Evolutionary conservation across 768 basidiomycete genomes (phyloP), one percentile per base, ranked within the genome.

Genomic region (Mycena indigotica): DNA sequence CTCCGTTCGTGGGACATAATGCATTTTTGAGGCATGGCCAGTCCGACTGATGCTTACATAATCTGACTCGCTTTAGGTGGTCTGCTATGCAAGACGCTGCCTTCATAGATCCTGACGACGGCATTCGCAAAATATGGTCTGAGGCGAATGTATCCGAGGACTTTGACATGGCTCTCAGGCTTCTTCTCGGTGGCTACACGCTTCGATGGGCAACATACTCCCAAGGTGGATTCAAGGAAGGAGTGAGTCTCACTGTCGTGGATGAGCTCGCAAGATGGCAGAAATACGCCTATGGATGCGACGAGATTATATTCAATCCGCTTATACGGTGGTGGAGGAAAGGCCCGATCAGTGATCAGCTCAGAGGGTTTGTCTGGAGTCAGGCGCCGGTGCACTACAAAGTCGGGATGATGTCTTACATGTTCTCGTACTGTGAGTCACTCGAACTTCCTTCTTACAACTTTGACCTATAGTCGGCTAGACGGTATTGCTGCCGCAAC

Each of bases 241-340:
- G 93, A 54, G 93, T 95, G 21, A 87, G 85, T 4, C 74, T 95
- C 48, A 93, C 92, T 0, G 83, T 87, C 55, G 91, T 92, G 25
- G 93, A 96, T 70, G 94, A 96, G 70, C 71, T 96, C 19, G 92
- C 92, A 46, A 73, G 94, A 10, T 95, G 94, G 94, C 91, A 95
- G 63, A 96, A 95, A 61, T 81, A 81, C 56, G 80, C 80, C 3
- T 29, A 35, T 57, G 35, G 84, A 1, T 87, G 85, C 65, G 85
- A 84, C 63, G 88, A 89, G 73, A 84, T 95, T 55, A 83, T 94
- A 62, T 93, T 95, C 79, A 88, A 93, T 67, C 94, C 94, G 0
- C 52, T 95, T 51, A 78, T 86, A 52, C 72, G 82, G 29, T 95
- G 92, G 93, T 87, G 84, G 82, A 74, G 75, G 52, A 70, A 78